A percentile compares a stretch with the other conserved stretches of the same genome.
Evolutionary conservation across 441 rosid genomes (phyloP).

Genomic region (Adansonia gregorii): DNA sequence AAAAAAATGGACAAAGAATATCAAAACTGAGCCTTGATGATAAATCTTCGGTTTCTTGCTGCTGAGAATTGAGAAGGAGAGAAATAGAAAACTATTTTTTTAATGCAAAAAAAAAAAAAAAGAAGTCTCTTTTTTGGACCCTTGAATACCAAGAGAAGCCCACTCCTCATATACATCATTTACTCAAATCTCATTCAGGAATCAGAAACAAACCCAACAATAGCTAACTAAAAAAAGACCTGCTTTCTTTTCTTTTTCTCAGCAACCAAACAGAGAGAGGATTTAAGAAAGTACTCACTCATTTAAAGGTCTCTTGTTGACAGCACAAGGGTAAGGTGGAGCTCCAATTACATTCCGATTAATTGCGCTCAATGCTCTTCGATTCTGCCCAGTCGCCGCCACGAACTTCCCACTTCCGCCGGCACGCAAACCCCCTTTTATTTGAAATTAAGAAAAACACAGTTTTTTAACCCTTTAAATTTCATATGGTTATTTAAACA

Average conservation of each 20-base stretch:
- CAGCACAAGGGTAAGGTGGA: constrained; percentile 64
- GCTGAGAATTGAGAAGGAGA: background rate
- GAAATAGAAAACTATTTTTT: background rate
- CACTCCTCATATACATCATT: background rate
- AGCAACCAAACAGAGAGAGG: constrained; percentile 14
- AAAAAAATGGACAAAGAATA: background rate
- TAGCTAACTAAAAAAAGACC: background rate
- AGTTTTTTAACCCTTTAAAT: constrained; percentile 17
- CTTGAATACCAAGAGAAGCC: background rate
- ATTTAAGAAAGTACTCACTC: constrained; percentile 67
- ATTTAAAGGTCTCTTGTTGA: constrained; percentile 64
- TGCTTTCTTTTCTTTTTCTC: background rate
- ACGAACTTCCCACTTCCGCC: constrained; percentile 61
- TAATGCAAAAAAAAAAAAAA: background rate
- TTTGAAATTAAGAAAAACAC: constrained; percentile 1
- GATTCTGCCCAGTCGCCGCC: constrained; percentile 51
- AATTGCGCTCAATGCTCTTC: constrained; percentile 69
- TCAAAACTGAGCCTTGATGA: constrained; percentile 2
- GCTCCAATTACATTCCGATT: constrained; percentile 62
- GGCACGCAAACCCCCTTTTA: constrained; percentile 50
- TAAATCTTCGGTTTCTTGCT: background rate
- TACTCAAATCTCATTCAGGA: background rate
- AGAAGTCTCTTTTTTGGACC: background rate
- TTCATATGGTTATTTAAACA: constrained; percentile 7
- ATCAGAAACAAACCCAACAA: background rate